Percentiles rank a stretch among this genome's conserved stretches.
phyloP scores from a whole-genome alignment of 345 rosid genomes.

The Aurinia saxatilis region DNA sequence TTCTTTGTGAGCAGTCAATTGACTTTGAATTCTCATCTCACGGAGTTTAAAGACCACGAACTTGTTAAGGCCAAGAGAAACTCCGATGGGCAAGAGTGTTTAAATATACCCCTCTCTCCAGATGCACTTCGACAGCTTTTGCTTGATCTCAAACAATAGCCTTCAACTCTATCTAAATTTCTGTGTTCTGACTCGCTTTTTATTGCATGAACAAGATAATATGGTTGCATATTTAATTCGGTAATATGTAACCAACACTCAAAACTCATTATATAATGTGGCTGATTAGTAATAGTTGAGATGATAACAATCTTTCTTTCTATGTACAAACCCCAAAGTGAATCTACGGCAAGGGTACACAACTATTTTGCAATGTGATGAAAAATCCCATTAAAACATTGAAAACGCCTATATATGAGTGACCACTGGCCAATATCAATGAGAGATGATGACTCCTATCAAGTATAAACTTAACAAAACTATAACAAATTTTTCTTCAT shows the following conservation, averaged over 20 bases:
- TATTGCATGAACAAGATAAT: not conserved
- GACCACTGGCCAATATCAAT: constrained; percentile 4
- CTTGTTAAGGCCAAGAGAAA: constrained; percentile 71
- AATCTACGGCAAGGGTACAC: constrained; percentile 4
- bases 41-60: constrained; percentile 92
- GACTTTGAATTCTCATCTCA: constrained; percentile 79
- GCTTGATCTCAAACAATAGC: constrained; percentile 47
- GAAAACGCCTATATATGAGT: constrained; percentile 10
- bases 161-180: not conserved
- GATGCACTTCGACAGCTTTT: constrained; percentile 66
- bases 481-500: not conserved
- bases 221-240: not conserved
- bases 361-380: constrained; percentile 2
- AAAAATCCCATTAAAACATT: constrained; percentile 7
- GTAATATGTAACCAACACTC: too few relatives aligned
- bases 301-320: not conserved
- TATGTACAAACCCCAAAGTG: not conserved
- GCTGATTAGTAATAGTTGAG: not conserved
- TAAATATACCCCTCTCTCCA: constrained; percentile 57
- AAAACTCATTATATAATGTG: not conserved
- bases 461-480: constrained; percentile 14
- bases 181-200: not conserved
- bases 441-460: constrained; percentile 18
- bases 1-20: constrained; percentile 90
- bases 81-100: constrained; percentile 87